Base-by-base conservation (phyloP, 202 grass and related monocot genomes). In the Brachypodium distachyon region DNA sequence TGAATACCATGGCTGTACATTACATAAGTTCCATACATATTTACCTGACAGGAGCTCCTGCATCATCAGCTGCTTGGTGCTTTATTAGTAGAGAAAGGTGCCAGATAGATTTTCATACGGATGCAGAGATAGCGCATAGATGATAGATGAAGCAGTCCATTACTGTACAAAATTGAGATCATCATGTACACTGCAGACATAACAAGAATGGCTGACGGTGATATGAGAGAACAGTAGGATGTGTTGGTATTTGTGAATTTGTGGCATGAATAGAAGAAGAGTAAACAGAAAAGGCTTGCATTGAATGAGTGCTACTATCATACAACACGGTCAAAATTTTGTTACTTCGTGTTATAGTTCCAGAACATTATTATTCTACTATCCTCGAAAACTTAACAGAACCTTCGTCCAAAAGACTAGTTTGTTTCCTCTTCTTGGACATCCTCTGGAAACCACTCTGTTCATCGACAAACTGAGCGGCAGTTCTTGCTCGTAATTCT, bases 381-480 rank as follows among this genome's bases (percentile, higher is more conserved):
- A 98, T 86, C 67, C 85, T 92, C 12, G 87, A 90, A 64, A 95
- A 83, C 58, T 95, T 93, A n/a, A 89, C 82, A 34, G 67, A 86
- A 19, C 82, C 87, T 74, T 95, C 91, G 16, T 88, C 91, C 18
- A 90, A 50, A 48, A 93, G 80, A 36, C 44, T 80, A 42, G 32
- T 58, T 67, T 92, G 89, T 73, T 93, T 95, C 65, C 89, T 91
- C 88, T 90, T 98, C 71, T 77, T 95, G 1, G 92, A 93, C 67
- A 90, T 66, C 32, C 71, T 88, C 74, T 90, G 80, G 34, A 90
- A 96, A 66, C 93, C 80, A 12, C 78, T 86, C 34, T 80, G 79
- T 67, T 92, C 89, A 25, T 92, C 96, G 23, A 86, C 87, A 72
- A 98, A 98, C 72, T 95, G 96, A 29, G 91, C 91, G 0, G 89